Conservation (phyloP, 192 early-diverging fungal genomes). For the Coemansia sp. region DNA sequence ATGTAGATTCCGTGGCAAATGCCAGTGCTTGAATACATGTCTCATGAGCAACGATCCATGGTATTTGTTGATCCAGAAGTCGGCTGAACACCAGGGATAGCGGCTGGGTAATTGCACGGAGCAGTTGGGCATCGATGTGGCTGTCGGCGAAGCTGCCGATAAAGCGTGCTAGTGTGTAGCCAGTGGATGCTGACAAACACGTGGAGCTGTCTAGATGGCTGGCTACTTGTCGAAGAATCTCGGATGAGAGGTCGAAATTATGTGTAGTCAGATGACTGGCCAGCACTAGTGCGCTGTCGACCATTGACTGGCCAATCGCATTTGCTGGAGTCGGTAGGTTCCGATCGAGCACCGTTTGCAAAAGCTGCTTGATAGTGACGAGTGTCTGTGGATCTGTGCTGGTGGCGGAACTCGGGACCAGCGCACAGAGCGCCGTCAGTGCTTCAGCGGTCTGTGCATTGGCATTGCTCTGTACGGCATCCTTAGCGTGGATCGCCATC, state of each 20-base stretch:
- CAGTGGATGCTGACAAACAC: background rate
- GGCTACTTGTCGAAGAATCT: constrained; percentile 15
- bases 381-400: too few relatives aligned
- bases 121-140: background rate
- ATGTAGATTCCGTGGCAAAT: constrained; percentile 21
- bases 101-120: background rate
- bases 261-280: background rate
- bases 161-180: constrained; percentile 15
- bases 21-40: constrained; percentile 14
- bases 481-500: background rate
- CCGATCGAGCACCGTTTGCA: background rate
- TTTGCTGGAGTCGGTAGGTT: background rate
- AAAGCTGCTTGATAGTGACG: too few relatives aligned
- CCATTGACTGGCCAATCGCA: background rate
- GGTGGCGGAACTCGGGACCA: too few relatives aligned
- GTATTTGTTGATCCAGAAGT: constrained; percentile 1
- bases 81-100: constrained; percentile 14
- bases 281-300: background rate
- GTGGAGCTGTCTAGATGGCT: constrained; percentile 7
- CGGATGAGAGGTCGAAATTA: background rate
- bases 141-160: constrained; percentile 21
- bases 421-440: too few relatives aligned
- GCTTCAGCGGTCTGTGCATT: too few relatives aligned
- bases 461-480: too few relatives aligned
- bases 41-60: constrained; percentile 30